Evolutionary conservation across 192 early-diverging fungal genomes (phyloP), one percentile per base, ranked within the genome.

Genomic region (Coemansia sp.): DNA sequence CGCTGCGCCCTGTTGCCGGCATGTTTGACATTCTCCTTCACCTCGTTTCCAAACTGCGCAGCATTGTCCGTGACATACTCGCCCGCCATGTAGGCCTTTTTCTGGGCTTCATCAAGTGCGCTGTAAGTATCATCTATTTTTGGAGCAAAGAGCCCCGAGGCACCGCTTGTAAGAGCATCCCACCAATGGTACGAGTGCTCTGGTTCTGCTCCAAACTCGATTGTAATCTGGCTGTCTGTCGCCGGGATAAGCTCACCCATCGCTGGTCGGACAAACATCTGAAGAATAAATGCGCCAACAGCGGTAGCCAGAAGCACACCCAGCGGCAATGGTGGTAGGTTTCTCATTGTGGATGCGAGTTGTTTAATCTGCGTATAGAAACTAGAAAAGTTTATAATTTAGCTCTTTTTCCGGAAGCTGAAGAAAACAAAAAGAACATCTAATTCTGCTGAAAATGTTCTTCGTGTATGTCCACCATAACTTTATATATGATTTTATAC

Each of bases 121-220:
- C 54, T 18, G 58, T 60, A 61, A 19, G 73, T 70, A n/a, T 44
- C 52, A 32, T 71, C 53, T 16, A 32, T 32, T 45, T 61, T 71
- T 18, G 67, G 67, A 6, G 23, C 67, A 32, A 81, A 45, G 21
- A 72, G 48, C 40, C 41, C 67, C 0, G 71, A 66, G 3, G 74
- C 73, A 10, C 68, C 67, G 21, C 61, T 65, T 41, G 79, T 68
- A 13, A 76, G 45, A 21, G 67, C 74, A 56, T 76, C 74, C 79
- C 79, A 81, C 79, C 66, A 75, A 61, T 73, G 79, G 26, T 70
- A 76, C 52, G 70, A 69, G 41, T 62, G 56, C 15, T 65, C 65
- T 21, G 60, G 43, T 42, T 43, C 63, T 15, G 32, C 58, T 16
- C 56, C 39, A 12, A 58, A 49, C 1, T 49, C 52, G 19, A 26